A percentile compares a stretch with the other conserved stretches of the same genome.
Evolutionary conservation across 2,329 filamentous ascomycete genomes (phyloP).

Genomic region (Neonectria neomacrospora): DNA sequence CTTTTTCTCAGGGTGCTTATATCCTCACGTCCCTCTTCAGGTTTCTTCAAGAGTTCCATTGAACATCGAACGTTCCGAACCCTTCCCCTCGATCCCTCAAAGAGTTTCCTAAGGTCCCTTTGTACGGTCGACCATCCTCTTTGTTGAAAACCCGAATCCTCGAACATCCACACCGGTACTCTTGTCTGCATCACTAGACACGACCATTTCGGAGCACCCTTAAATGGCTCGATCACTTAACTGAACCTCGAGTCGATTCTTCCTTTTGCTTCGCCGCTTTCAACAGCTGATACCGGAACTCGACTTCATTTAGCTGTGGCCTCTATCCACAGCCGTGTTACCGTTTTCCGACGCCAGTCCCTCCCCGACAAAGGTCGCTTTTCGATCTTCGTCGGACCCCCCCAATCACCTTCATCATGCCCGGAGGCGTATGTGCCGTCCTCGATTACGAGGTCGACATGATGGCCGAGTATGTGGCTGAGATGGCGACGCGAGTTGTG

Average conservation of each 20-base stretch:
- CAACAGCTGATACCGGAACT: conserved; percentile 20
- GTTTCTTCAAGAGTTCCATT: conserved; percentile 7
- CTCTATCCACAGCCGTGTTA: conserved; percentile 25
- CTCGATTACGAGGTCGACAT: conserved; percentile 96
- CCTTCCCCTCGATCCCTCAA: neutral
- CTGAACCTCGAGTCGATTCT: conserved; percentile 38
- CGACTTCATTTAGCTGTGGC: conserved; percentile 33
- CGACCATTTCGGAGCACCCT: conserved; percentile 36
- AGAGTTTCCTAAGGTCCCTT: conserved; percentile 7
- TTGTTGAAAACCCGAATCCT: neutral
- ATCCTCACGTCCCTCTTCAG: conserved; percentile 3
- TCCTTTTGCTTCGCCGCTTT: conserved; percentile 20
- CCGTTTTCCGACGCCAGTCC: conserved; percentile 34
- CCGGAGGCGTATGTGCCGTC: conserved; percentile 90
- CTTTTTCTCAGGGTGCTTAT: conserved; percentile 3
- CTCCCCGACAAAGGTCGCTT: conserved; percentile 52
- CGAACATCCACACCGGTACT: conserved; percentile 29
- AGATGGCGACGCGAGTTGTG: conserved; percentile 77
- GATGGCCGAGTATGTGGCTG: conserved; percentile 95
- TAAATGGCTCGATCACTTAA: conserved; percentile 50
- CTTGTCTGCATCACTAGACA: conserved; percentile 32
- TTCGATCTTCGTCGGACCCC: conserved; percentile 54
- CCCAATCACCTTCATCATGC: conserved; percentile 61
- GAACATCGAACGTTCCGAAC: neutral
- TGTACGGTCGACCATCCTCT: conserved; percentile 1